phyloP scores from a whole-genome alignment of 306 rosid species.

The Cicer yamashitae region DNA sequence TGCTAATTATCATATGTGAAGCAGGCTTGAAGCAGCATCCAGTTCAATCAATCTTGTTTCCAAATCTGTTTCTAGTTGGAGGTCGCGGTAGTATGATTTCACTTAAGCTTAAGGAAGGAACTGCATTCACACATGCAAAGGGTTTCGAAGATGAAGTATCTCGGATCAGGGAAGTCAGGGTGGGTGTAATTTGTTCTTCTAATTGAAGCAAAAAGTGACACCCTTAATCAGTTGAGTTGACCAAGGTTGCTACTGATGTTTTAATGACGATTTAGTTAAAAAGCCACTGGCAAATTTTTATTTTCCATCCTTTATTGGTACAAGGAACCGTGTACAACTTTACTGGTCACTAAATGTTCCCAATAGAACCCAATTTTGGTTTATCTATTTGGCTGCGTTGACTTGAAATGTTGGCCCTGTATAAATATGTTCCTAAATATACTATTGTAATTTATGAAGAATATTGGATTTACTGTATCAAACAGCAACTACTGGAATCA shows the following conservation, averaged over 20 bases:
- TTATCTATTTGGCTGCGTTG: conserved; percentile 22
- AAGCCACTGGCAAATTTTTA: conserved; percentile 21
- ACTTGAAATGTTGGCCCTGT: conserved; percentile 6
- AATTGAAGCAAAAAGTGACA: conserved; percentile 20
- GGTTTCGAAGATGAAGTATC: conserved; percentile 1
- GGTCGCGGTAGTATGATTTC: conserved; percentile 60
- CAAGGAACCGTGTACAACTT: not conserved
- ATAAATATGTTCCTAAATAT: not conserved
- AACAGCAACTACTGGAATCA: not conserved
- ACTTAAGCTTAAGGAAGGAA: conserved; percentile 9
- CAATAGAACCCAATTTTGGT: conserved; percentile 28
- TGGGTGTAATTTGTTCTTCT: conserved; percentile 34
- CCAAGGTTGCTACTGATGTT: conserved; percentile 12
- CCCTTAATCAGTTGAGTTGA: conserved; percentile 14
- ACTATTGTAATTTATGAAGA: conserved; percentile 1
- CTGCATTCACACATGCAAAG: not conserved
- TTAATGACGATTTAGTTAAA: not conserved
- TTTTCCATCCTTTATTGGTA: conserved; percentile 27
- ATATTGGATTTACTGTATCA: conserved; percentile 17
- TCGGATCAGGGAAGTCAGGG: conserved; percentile 21
- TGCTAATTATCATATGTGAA: not conserved
- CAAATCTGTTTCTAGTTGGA: conserved; percentile 87
- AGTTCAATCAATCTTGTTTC: conserved; percentile 78
- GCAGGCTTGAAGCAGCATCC: conserved; percentile 85
- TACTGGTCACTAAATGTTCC: conserved; percentile 7